phyloP scores from a whole-genome alignment of 495 filamentous ascomycete species.

The Melanomma pulvis-pyrius region DNA sequence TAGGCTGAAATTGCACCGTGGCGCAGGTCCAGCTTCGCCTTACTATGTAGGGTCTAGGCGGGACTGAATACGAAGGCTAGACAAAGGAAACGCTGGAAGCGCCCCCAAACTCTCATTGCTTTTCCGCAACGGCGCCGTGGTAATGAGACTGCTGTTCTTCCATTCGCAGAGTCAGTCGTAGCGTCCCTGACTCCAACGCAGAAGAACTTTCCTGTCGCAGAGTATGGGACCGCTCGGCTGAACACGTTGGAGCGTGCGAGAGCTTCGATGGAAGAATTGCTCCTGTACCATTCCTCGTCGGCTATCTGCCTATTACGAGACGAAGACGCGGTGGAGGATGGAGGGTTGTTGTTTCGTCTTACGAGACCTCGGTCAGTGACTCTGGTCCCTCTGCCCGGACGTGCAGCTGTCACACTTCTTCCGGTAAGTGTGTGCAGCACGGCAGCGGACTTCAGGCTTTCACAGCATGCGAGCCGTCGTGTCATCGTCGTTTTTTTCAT shows the following conservation, averaged over 20 bases:
- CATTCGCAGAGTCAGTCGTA: background rate
- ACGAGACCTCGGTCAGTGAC: no score
- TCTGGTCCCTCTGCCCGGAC: background rate
- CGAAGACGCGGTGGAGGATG: background rate
- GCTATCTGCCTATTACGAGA: background rate
- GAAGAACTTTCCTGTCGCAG: background rate
- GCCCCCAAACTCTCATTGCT: background rate
- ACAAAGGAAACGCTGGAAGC: background rate
- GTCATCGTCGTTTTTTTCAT: constrained; percentile 7
- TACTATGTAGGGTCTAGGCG: background rate
- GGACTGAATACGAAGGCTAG: background rate
- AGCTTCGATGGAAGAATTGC: background rate
- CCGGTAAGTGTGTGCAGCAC: constrained; percentile 12
- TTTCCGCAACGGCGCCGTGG: background rate
- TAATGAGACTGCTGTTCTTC: background rate
- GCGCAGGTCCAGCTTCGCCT: background rate
- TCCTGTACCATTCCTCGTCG: background rate
- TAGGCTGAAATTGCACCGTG: background rate
- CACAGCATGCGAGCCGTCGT: constrained; percentile 5
- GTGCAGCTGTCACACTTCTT: constrained; percentile 17
- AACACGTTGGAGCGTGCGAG: background rate
- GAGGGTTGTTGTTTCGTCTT: background rate
- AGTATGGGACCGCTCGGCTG: background rate
- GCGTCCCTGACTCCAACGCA: background rate
- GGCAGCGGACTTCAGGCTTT: background rate